Percentiles rank a stretch among this genome's conserved stretches.
These are phyloP conservation scores for Melastoma candidum DNA, from an alignment of 441 rosid genomes.

Conservation along the genomic window DNA sequence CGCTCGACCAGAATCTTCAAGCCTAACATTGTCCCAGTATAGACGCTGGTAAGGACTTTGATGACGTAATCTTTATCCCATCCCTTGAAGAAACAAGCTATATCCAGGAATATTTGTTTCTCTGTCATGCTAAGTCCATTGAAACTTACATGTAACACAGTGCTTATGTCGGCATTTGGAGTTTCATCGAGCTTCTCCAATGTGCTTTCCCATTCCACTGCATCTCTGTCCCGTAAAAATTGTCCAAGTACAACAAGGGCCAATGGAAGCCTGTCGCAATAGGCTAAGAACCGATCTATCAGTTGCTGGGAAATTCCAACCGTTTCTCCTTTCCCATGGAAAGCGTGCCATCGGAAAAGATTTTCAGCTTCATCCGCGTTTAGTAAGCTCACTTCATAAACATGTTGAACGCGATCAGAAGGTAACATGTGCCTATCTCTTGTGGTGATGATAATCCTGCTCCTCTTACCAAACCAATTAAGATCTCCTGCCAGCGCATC, in stretches of 20 bases:
- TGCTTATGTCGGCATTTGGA: not conserved
- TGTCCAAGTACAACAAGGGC: not conserved
- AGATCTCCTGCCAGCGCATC: not conserved
- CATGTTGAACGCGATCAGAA: not conserved
- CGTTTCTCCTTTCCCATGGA: not conserved
- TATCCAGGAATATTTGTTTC: no score
- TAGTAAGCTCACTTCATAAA: not conserved
- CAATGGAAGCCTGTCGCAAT: not conserved
- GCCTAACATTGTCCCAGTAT: no score
- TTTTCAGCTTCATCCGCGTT: not conserved
- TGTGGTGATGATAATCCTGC: slow-evolving; percentile 1
- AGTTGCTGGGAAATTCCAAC: not conserved
- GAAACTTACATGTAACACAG: not conserved
- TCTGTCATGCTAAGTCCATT: not conserved
- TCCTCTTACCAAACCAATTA: not conserved
- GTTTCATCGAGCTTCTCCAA: not conserved
- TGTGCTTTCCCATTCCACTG: not conserved
- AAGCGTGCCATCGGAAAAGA: not conserved
- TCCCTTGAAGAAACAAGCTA: no score
- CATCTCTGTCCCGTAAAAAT: rapidly evolving
- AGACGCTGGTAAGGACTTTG: no score
- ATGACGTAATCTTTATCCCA: no score
- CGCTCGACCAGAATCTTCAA: no score
- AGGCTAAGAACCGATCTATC: not conserved
- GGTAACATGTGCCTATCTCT: not conserved